phyloP scores from a whole-genome alignment of 306 rosid species.

The Acacia melanoxylon region DNA sequence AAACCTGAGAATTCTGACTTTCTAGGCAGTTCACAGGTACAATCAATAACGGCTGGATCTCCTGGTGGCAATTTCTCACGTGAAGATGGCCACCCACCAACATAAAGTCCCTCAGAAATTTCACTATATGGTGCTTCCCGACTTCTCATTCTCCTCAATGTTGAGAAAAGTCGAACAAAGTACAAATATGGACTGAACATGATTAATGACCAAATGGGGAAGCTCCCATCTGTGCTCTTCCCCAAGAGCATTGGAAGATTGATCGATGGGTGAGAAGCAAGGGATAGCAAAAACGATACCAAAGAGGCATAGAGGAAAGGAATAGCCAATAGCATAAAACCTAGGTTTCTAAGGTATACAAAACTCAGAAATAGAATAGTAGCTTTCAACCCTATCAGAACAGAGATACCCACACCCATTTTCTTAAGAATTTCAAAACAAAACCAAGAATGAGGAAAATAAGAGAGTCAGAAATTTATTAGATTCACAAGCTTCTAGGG shows the following conservation, averaged over 20 bases:
- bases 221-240: slow-evolving; percentile 68
- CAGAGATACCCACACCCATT: slow-evolving; percentile 77
- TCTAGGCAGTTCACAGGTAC: slow-evolving; percentile 89
- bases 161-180: slow-evolving; percentile 68
- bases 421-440: background rate
- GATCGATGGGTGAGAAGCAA: slow-evolving; percentile 71
- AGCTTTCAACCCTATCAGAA: slow-evolving; percentile 64
- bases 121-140: slow-evolving; percentile 61
- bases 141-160: slow-evolving; percentile 55
- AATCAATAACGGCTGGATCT: slow-evolving; percentile 78
- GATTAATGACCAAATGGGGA: slow-evolving; percentile 58
- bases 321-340: slow-evolving; percentile 46
- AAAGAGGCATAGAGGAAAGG: slow-evolving; percentile 74
- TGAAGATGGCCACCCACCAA: slow-evolving; percentile 90
- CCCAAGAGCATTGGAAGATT: slow-evolving; percentile 79
- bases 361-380: slow-evolving; percentile 40
- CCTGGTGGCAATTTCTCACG: slow-evolving; percentile 76
- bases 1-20: slow-evolving; percentile 40
- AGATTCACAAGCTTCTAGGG: background rate
- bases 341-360: slow-evolving; percentile 46
- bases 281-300: slow-evolving; percentile 54
- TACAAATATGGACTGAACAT: slow-evolving; percentile 78
- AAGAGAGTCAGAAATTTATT: background rate
- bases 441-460: background rate
- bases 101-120: slow-evolving; percentile 67